Base-by-base conservation (phyloP, 1,284 basidiomycete species). In the Apiotrichum gamsii region DNA sequence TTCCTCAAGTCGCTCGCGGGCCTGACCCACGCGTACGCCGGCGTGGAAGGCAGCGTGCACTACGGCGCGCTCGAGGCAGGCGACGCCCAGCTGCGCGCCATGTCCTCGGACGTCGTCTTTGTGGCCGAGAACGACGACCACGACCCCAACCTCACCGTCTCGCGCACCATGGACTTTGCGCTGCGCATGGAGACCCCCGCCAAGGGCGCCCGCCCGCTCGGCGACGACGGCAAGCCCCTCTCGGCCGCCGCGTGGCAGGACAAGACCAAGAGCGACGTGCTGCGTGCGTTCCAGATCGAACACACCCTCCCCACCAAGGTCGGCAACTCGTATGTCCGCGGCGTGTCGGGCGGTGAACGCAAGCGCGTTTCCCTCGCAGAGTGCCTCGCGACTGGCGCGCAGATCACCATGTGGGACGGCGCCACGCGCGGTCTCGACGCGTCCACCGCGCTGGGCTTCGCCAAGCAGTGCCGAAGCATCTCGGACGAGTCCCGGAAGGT, bases 361-460 rank as follows among this genome's bases (percentile, higher is more conserved):
- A 76, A 76, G 62, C 79, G 87, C 32, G 85, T 88, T 0, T 84
- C 82, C 0, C 84, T 89, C 56, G 77, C 80, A 10, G 87, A 89
- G 69, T 76, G 79, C 10, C 68, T 88, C 37, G 79, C 80, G 0
- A 76, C 78, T 14, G 73, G 82, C 28, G 76, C 77, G 36, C 75
- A 77, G 28, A 73, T 88, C 24, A 77, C 76, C 34, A 74, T 77
- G 13, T 88, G 85, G 85, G 86, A 88, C 69, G 65, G 65, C 23
- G 61, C 65, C 3, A 69, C 67, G 3, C 52, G 66, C 24, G 66
- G 90, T 51, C 77, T 95, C 34, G 90, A 94, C 60, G 85, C 89
- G 2, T 83, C 82, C 21, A 91, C 87, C 21, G 88, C 90, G 0
- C 75, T 91, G 30, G 84, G 87, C 64, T 90, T 84, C 56, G 80